These are phyloP conservation scores for Stephanodiscus minutulus DNA, from an alignment of 108 stramenopile species.

Conservation along the genomic window DNA sequence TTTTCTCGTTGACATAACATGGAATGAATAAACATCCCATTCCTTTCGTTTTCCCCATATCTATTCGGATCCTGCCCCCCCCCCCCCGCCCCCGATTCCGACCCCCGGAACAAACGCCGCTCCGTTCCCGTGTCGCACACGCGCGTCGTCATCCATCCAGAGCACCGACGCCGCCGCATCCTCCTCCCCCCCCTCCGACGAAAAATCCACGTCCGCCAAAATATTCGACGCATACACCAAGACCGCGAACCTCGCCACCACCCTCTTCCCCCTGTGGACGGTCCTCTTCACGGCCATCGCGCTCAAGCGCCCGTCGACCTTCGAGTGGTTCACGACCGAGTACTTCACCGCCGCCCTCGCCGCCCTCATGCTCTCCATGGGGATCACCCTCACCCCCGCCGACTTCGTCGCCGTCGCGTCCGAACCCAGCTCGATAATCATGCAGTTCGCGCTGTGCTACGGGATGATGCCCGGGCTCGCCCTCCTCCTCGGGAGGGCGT, in stretches of 20 bases:
- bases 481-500: slow-evolving; percentile 77
- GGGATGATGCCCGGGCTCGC: slow-evolving; percentile 94
- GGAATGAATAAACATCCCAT: too few species aligned
- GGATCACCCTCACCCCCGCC: slow-evolving; percentile 92
- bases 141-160: too few species aligned
- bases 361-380: slow-evolving; percentile 97
- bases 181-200: slow-evolving; percentile 12
- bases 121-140: too few species aligned
- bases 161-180: slow-evolving; percentile 15
- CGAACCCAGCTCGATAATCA: slow-evolving; percentile 84
- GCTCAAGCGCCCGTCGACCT: slow-evolving; percentile 81
- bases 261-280: slow-evolving; percentile 94
- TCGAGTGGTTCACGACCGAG: slow-evolving; percentile 96
- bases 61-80: too few species aligned
- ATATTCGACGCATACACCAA: slow-evolving; percentile 87
- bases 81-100: too few species aligned
- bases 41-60: too few species aligned
- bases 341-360: slow-evolving; percentile 94
- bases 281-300: slow-evolving; percentile 87
- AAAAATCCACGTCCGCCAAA: slow-evolving; percentile 54
- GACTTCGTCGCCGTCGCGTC: slow-evolving; percentile 92
- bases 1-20: too few species aligned
- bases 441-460: slow-evolving; percentile 95
- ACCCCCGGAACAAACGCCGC: too few species aligned
- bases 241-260: slow-evolving; percentile 84